Base-by-base conservation (phyloP, 2,329 filamentous ascomycete genomes). In the Amylocarpus encephaloides region DNA sequence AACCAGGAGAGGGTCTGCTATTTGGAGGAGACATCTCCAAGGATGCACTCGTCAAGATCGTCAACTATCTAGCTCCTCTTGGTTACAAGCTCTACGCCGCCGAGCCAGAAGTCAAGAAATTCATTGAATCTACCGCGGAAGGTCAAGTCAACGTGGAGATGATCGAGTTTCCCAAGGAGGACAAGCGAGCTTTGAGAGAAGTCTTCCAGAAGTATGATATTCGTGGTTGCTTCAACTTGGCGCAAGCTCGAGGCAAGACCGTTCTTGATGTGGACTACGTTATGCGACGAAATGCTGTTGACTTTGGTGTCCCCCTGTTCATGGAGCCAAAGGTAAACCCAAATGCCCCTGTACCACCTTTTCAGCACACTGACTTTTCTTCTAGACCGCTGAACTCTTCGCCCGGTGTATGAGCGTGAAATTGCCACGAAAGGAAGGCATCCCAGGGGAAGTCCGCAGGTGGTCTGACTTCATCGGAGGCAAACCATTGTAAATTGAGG, bases 181-280 rank as follows among this genome's bases (percentile, higher is more conserved):
- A 98, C 72, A 98, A 98, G 83, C 82, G 91, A 60, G 89, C 88
- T 51, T 82, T 98, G 56, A 83, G 93, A 59, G 89, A 95, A 67
- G 91, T 96, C 33, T 98, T 98, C 74, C 75, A 92, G 78, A 95
- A 95, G 78, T 90, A 97, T 71, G 86, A 97, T 69, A 95, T 98
- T 70, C 83, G 86, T 52, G 93, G 93, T 64, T 88, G 90, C 54
- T 98, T 98, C 79, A 97, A 97, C 76, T 74, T 98, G 64, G 90
- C 92, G 52, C 82, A 86, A 70, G 81, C 80, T 60, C 79, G 91
- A 65, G 93, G 83, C 54, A 91, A 88, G 77, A 92, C 86, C 34
- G 76, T 88, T 54, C 74, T 87, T 54, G 93, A 98, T 67, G 88
- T 94, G 65, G 91, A 98, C 75, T 98, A 98, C 65, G 90, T 98